phyloP scores from a whole-genome alignment of 23 red algal genomes.

The Gracilaria gracilis region DNA sequence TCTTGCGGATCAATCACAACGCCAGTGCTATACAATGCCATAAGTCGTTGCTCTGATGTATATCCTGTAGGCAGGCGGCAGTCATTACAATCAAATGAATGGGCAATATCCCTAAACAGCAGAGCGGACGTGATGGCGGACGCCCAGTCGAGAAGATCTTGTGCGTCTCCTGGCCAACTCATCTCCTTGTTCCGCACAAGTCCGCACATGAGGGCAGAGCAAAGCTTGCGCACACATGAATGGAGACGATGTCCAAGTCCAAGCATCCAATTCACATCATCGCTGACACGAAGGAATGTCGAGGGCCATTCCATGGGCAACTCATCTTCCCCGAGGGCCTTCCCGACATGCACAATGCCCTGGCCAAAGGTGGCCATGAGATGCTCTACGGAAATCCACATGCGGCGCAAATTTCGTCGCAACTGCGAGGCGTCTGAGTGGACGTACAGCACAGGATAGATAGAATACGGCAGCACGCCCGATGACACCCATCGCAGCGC shows the following conservation, averaged over 20 bases:
- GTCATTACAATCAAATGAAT: conserved; percentile 30
- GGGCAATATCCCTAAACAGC: neutral
- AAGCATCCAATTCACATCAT: conserved; percentile 2
- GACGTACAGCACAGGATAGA: conserved; percentile 36
- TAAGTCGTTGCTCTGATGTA: neutral
- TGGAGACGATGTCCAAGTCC: neutral
- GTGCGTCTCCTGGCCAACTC: conserved; percentile 19
- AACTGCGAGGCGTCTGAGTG: neutral
- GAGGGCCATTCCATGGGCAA: conserved; percentile 15
- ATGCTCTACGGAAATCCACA: conserved; percentile 57
- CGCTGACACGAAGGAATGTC: neutral
- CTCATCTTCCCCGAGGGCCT: conserved; percentile 1
- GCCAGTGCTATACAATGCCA: neutral
- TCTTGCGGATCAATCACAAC: neutral
- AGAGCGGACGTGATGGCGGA: conserved; percentile 2
- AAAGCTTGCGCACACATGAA: conserved; percentile 7
- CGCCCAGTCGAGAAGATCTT: conserved; percentile 45
- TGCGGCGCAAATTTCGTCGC: conserved; percentile 5
- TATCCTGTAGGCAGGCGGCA: conserved; percentile 9
- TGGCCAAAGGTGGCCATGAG: conserved; percentile 24
- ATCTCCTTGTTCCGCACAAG: conserved; percentile 32
- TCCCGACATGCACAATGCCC: conserved; percentile 21
- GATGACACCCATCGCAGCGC: conserved; percentile 29
- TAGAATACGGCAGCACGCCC: conserved; percentile 18
- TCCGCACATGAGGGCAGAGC: conserved; percentile 32